Conservation (phyloP, 768 basidiomycete species). For the Fomitopsis serialis region DNA sequence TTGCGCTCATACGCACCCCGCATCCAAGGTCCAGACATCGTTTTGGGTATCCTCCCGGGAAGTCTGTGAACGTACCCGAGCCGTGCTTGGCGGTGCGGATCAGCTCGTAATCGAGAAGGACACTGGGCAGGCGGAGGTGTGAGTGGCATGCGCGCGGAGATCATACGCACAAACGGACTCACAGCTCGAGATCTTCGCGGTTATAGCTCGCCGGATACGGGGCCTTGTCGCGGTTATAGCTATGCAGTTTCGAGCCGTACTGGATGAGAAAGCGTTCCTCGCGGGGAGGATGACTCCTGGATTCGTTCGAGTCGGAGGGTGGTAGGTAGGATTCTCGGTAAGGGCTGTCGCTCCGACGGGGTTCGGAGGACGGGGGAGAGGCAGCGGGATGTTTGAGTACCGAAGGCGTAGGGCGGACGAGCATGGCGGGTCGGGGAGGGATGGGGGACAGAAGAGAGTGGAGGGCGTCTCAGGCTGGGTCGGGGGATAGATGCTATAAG, state of each 20-base stretch:
- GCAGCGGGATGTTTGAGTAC: slow-evolving; percentile 11
- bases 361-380: slow-evolving; percentile 4
- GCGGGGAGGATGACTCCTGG: slow-evolving; percentile 25
- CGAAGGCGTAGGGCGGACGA: neutral
- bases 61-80: slow-evolving; percentile 44
- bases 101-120: slow-evolving; percentile 10
- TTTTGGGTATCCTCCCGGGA: slow-evolving; percentile 43
- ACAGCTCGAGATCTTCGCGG: slow-evolving; percentile 63
- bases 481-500: neutral
- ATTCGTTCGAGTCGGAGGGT: slow-evolving; percentile 1
- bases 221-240: slow-evolving; percentile 68
- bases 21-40: slow-evolving; percentile 67
- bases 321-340: slow-evolving; percentile 7
- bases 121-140: slow-evolving; percentile 1
- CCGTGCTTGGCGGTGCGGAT: neutral
- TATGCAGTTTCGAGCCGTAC: slow-evolving; percentile 60
- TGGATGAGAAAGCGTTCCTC: slow-evolving; percentile 56
- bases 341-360: slow-evolving; percentile 18
- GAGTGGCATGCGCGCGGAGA: neutral
- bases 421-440: neutral
- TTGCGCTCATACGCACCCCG: slow-evolving; percentile 44
- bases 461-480: neutral
- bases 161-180: slow-evolving; percentile 21
- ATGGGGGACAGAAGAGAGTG: neutral
- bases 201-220: slow-evolving; percentile 78